Evolutionary conservation across 2,329 filamentous ascomycete species (phyloP), one percentile per base, ranked within the genome.

Genomic region (Gaeumannomyces tritici): DNA sequence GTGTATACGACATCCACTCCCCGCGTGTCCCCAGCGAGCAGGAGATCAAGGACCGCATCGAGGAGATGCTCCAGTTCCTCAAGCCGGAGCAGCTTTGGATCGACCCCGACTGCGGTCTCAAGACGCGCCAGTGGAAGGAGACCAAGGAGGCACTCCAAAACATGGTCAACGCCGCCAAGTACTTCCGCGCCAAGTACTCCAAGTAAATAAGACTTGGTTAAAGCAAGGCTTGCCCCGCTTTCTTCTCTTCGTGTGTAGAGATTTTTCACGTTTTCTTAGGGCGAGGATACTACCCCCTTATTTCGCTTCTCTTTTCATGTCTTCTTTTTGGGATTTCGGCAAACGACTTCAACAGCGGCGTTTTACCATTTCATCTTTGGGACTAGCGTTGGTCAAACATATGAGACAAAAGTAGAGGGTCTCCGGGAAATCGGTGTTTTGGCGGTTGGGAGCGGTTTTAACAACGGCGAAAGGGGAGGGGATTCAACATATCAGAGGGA

Each of bases 1-100:
- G 93, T 89, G 95, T 99, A 79, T 99, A 98, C 79, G 95, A 99
- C 81, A 99, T 99, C 83, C 95, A 99, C 90, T 96, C 91, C 69
- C 95, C 95, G 70, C 93, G 95, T 90, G 87, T 99, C 65, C 95
- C 95, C 74, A 89, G 87, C 76, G 90, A 97, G 87, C 85, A 96
- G 82, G 95, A 99, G 88, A 96, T 99, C 85, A 93, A 91, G 87
- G 89, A 93, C 81, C 90, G 95, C 75, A 90, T 99, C 77, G 87
- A 90, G 76, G 95, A 99, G 89, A 98, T 98, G 95, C 87, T 99
- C 69, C 84, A 90, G 80, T 93, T 91, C 85, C 90, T 98, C 80
- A 93, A 92, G 85, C 93, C 93, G 64, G 92, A 97, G 74, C 95
- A 99, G 86, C 91, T 99, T 76, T 99, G 95, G 95, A 91, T 98